These are phyloP conservation scores for Arthrobotrys entomopaga DNA, from an alignment of 2,329 filamentous ascomycete species.

Conservation along the genomic window DNA sequence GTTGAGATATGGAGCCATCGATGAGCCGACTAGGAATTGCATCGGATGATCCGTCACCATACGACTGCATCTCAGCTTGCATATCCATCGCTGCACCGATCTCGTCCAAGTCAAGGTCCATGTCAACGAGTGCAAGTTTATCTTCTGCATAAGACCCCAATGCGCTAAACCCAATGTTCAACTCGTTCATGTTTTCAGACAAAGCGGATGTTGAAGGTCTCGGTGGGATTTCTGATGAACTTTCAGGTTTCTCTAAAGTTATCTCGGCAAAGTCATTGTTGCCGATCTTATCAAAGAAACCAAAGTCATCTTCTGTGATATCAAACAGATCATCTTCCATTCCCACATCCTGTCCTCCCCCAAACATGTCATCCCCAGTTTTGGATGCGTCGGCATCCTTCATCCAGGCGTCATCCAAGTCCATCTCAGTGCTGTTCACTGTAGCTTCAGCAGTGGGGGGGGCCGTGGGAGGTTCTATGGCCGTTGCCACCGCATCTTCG, in stretches of 20 bases:
- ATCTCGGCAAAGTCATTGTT: constrained; percentile 36
- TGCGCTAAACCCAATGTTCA: constrained; percentile 42
- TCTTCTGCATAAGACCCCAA: constrained; percentile 35
- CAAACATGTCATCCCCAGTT: constrained; percentile 47
- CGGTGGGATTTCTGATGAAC: constrained; percentile 18
- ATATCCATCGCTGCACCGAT: constrained; percentile 55
- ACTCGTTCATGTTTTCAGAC: constrained; percentile 54
- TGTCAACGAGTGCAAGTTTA: constrained; percentile 40
- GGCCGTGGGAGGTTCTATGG: constrained; percentile 38
- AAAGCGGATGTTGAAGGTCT: constrained; percentile 39
- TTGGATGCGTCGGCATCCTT: constrained; percentile 42
- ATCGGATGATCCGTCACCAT: background rate
- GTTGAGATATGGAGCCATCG: constrained; percentile 18
- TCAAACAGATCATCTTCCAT: constrained; percentile 52
- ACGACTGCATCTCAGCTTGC: constrained; percentile 50
- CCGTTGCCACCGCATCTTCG: constrained; percentile 18
- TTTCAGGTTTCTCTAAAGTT: constrained; percentile 30
- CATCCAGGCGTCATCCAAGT: constrained; percentile 51
- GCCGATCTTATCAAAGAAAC: constrained; percentile 43
- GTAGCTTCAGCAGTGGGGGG: constrained; percentile 46
- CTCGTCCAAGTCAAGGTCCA: constrained; percentile 41
- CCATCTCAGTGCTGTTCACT: constrained; percentile 46
- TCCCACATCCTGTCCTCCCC: constrained; percentile 23
- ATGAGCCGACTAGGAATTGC: constrained; percentile 2
- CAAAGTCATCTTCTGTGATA: constrained; percentile 51